phyloP scores from a whole-genome alignment of 2,329 filamentous ascomycete genomes.

The Botryosphaeria agaves region DNA sequence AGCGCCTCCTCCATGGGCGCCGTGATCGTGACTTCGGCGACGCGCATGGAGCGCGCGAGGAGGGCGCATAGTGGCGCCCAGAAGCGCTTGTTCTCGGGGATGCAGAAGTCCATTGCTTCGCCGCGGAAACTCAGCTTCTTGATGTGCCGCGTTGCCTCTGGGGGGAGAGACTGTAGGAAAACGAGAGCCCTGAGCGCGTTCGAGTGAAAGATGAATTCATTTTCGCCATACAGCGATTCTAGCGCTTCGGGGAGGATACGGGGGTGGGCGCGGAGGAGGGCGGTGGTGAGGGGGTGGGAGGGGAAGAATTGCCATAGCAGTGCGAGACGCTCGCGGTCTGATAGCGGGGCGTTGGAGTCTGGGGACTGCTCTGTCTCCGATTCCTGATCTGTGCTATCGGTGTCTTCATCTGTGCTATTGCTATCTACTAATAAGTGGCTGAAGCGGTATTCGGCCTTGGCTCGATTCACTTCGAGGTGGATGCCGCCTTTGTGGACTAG shows the following conservation, averaged over 20 bases:
- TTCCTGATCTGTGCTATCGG: background rate
- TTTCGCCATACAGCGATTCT: background rate
- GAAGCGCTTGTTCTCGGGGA: background rate
- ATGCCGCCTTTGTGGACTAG: background rate
- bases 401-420: background rate
- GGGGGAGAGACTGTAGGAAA: background rate
- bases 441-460: background rate
- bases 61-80: background rate
- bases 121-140: background rate
- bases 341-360: background rate
- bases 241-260: background rate
- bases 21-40: background rate
- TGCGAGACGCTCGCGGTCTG: too few relatives aligned
- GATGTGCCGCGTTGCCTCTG: background rate
- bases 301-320: background rate
- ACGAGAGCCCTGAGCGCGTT: background rate
- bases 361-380: too few relatives aligned
- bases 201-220: background rate
- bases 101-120: background rate
- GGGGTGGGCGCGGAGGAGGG: background rate
- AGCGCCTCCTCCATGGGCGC: background rate
- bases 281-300: background rate
- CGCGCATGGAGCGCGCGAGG: background rate
- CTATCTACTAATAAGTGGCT: background rate
- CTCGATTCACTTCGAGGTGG: background rate